Conservation (phyloP, 805 yeast genomes). For the Scheffersomyces lignosus region DNA sequence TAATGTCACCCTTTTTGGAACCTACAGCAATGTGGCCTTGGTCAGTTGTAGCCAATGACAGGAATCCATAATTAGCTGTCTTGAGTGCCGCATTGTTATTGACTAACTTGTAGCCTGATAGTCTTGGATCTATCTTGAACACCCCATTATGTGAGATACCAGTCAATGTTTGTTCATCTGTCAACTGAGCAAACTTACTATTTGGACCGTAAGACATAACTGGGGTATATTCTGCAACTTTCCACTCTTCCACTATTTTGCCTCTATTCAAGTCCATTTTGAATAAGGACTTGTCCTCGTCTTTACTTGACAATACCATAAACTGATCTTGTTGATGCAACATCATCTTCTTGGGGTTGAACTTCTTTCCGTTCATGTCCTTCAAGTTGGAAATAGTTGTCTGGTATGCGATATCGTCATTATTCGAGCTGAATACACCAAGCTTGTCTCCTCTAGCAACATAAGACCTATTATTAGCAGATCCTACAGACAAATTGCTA, state of each 20-base stretch:
- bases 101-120: constrained; percentile 57
- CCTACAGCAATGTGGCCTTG: constrained; percentile 77
- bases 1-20: constrained; percentile 70
- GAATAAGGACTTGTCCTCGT: constrained; percentile 50
- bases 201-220: constrained; percentile 66
- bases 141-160: constrained; percentile 68
- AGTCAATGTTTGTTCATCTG: constrained; percentile 69
- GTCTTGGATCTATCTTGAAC: constrained; percentile 80
- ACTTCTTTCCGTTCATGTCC: constrained; percentile 48
- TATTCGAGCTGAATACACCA: constrained; percentile 80
- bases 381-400: constrained; percentile 69
- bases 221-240: constrained; percentile 47
- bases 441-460: constrained; percentile 77
- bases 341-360: constrained; percentile 67
- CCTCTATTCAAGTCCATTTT: constrained; percentile 82
- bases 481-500: constrained; percentile 69
- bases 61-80: too few relatives aligned
- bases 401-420: constrained; percentile 51
- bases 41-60: constrained; percentile 68
- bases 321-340: constrained; percentile 72
- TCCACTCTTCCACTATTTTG: constrained; percentile 85
- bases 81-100: too few relatives aligned
- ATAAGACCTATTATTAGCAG: constrained; percentile 67
- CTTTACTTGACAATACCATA: constrained; percentile 63
- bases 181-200: constrained; percentile 70